These are phyloP conservation scores for Ricinus communis DNA, from an alignment of 345 rosid species.

Conservation along the genomic window DNA sequence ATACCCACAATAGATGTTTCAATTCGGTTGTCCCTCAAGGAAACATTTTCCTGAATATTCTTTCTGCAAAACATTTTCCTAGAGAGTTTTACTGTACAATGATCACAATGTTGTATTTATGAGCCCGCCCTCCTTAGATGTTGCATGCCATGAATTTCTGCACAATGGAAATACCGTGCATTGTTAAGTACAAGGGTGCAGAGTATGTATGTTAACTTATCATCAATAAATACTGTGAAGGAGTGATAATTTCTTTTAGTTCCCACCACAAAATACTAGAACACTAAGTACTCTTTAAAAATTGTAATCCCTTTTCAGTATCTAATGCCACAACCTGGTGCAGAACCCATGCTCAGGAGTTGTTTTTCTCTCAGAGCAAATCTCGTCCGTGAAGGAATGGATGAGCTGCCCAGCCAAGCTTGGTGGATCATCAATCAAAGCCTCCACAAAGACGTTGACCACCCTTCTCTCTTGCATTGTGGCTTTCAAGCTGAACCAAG, in stretches of 20 bases:
- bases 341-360: conserved; percentile 30
- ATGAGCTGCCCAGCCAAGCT: conserved; percentile 55
- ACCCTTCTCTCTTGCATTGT: conserved; percentile 52
- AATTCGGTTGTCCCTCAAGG: no score
- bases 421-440: conserved; percentile 45
- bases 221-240: background rate
- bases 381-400: conserved; percentile 45
- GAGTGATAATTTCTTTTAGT: background rate
- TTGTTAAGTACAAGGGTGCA: background rate
- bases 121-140: no score
- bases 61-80: no score
- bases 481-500: conserved; percentile 69
- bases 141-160: background rate
- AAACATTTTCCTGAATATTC: no score
- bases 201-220: background rate
- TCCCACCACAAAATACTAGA: conserved; percentile 8
- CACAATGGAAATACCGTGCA: no score
- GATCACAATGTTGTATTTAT: no score
- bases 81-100: no score
- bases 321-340: conserved; percentile 33
- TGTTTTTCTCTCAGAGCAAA: conserved; percentile 35
- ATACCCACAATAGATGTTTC: no score
- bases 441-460: conserved; percentile 50
- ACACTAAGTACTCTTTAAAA: background rate
- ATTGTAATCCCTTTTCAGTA: background rate